phyloP scores from a whole-genome alignment of 1,139 yeast genomes.

The Candida smagusa region DNA sequence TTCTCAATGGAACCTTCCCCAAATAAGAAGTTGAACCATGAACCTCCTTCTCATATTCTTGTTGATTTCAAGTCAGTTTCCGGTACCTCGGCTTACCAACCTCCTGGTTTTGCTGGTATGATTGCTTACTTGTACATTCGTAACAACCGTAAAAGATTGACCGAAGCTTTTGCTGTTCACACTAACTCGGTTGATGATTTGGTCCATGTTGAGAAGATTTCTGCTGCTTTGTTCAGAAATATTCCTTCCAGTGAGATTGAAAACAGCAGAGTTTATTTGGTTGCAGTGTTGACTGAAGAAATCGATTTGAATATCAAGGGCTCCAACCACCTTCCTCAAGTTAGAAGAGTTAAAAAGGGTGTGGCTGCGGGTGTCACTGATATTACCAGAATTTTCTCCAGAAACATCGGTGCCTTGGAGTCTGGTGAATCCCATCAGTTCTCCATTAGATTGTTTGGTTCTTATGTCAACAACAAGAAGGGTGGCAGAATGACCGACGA shows the following conservation, averaged over 20 bases:
- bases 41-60: conserved; percentile 70
- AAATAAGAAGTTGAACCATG: conserved; percentile 45
- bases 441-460: conserved; percentile 68
- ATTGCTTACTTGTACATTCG: conserved; percentile 73
- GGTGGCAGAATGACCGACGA: conserved; percentile 17
- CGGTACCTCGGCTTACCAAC: conserved; percentile 59
- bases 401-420: conserved; percentile 56
- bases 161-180: conserved; percentile 78
- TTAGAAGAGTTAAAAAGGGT: conserved; percentile 65
- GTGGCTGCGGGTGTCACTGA: conserved; percentile 89
- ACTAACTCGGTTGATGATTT: conserved; percentile 58
- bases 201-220: conserved; percentile 59
- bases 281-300: conserved; percentile 65
- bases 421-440: conserved; percentile 71
- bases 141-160: conserved; percentile 60
- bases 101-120: conserved; percentile 69
- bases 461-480: conserved; percentile 48
- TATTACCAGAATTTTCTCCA: conserved; percentile 73
- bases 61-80: conserved; percentile 75
- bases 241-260: conserved; percentile 71
- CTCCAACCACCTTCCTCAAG: conserved; percentile 20
- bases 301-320: conserved; percentile 35
- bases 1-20: conserved; percentile 42
- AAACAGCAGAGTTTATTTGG: conserved; percentile 60
- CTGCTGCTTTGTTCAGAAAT: conserved; percentile 78